Base-by-base conservation (phyloP, 208 protist species). In the Leishmania tropica region DNA sequence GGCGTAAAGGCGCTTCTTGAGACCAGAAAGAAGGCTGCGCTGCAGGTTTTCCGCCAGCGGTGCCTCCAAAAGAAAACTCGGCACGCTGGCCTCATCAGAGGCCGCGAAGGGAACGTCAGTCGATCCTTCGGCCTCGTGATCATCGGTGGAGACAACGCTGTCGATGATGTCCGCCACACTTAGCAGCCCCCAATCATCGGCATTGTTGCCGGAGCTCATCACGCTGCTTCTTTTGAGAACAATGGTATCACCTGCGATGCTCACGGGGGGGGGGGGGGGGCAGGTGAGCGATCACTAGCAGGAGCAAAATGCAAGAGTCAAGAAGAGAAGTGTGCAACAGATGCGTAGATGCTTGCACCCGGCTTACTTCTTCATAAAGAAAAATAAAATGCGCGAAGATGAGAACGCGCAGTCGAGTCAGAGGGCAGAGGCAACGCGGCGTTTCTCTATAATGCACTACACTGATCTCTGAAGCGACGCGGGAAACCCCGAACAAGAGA, bases 111-210 rank as follows among this genome's bases (percentile, higher is more conserved):
- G 51, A n/a, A 6, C 21, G 13, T 51, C 45, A 21, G 71, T 73
- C 28, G 28, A n/a, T 6, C n/a, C 42, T 15, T 60, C 68, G 10
- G 28, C 24, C 19, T 54, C 76, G 28, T 24, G 24, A 4, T 81
- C 81, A 60, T 93, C 90, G 67, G 88, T 77, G 37, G 93, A 82
- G 82, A 79, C 76, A 51, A 78, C 40, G 47, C 78, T 76, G 56
- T 78, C 78, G 47, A 85, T 68, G n/a, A 85, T 80, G 45, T 96
- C 93, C 11, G 93, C 89, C 45, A 96, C 86, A 75, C 90, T 95
- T 48, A 96, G 78, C 77, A 95, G 87, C 21, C 91, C 93, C 93
- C 93, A 95, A 75, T 95, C 90, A 64, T 86, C 87, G 73, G 67
- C 71, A 74, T 78, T 58, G 47, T 58, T 77, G 62, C 45, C 17